Percentiles rank a stretch among this genome's conserved stretches.
phyloP scores from a whole-genome alignment of 2,329 filamentous ascomycete genomes.

The Colletotrichum karsti region DNA sequence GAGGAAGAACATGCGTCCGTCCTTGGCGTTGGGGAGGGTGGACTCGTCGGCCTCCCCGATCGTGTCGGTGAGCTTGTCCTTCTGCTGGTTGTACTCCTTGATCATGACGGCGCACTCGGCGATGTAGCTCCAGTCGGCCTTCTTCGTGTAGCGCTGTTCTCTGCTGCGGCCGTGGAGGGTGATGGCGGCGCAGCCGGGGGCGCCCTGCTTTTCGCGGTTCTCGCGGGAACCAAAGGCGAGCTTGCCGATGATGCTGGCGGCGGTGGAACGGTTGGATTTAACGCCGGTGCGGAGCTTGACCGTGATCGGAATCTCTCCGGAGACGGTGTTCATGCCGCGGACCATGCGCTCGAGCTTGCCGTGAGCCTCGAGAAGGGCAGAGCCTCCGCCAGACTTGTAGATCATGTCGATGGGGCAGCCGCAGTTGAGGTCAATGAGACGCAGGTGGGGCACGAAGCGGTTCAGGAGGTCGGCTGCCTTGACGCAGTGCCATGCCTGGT shows the following conservation, averaged over 20 bases:
- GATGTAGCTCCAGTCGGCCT: slow-evolving; percentile 96
- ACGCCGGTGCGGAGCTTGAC: slow-evolving; percentile 96
- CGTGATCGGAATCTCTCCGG: slow-evolving; percentile 88
- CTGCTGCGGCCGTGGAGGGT: slow-evolving; percentile 93
- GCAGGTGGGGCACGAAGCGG: slow-evolving; percentile 80
- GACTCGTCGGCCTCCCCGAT: slow-evolving; percentile 78
- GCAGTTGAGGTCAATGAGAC: slow-evolving; percentile 94
- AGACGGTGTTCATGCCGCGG: slow-evolving; percentile 94
- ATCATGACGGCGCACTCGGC: slow-evolving; percentile 88
- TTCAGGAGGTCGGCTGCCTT: slow-evolving; percentile 88
- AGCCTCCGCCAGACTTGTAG: slow-evolving; percentile 87
- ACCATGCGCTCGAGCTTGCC: slow-evolving; percentile 94
- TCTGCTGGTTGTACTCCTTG: slow-evolving; percentile 78
- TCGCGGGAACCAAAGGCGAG: slow-evolving; percentile 84
- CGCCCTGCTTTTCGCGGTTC: slow-evolving; percentile 73
- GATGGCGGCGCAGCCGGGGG: slow-evolving; percentile 90
- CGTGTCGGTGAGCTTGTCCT: slow-evolving; percentile 77
- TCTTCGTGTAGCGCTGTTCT: slow-evolving; percentile 92
- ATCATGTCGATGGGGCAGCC: slow-evolving; percentile 97
- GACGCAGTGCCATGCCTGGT: slow-evolving; percentile 89
- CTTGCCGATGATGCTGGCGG: slow-evolving; percentile 82
- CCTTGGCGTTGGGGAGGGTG: slow-evolving; percentile 71
- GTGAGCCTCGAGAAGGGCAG: slow-evolving; percentile 87
- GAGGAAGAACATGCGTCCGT: slow-evolving; percentile 84
- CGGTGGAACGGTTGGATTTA: slow-evolving; percentile 79